Conservation (phyloP, 2,329 filamentous ascomycete species). For the Sporothrix brunneoviolacea region DNA sequence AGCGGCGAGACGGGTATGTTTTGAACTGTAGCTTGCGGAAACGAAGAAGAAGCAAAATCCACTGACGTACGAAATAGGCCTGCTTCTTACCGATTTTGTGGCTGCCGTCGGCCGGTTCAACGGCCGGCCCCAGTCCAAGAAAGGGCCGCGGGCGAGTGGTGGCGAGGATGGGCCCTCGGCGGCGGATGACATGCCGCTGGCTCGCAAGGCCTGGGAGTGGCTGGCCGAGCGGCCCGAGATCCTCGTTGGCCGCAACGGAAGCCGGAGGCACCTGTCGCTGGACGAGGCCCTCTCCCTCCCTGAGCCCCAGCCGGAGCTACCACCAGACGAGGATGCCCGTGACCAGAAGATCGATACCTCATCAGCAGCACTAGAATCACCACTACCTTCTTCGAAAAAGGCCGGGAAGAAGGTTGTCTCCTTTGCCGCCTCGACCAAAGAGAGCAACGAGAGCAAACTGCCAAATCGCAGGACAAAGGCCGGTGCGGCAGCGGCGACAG, state of each 20-base stretch:
- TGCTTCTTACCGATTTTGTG: slow-evolving; percentile 20
- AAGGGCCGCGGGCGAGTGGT: neutral
- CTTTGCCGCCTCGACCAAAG: neutral
- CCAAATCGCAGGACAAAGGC: neutral
- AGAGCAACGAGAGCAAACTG: no score
- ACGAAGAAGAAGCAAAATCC: slow-evolving; percentile 5
- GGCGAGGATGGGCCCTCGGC: neutral
- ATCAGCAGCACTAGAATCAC: neutral
- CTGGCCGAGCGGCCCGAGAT: slow-evolving; percentile 34
- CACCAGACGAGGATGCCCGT: neutral
- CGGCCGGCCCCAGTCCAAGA: neutral
- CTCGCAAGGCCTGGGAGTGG: slow-evolving; percentile 37
- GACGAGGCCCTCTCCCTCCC: slow-evolving; percentile 33
- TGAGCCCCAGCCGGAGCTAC: slow-evolving; percentile 21
- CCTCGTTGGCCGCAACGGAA: slow-evolving; percentile 30
- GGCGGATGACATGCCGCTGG: slow-evolving; percentile 21
- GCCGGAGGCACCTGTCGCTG: slow-evolving; percentile 33
- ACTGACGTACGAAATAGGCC: no score
- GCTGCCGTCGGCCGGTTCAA: slow-evolving; percentile 18
- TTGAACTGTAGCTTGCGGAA: no score
- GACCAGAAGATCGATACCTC: neutral
- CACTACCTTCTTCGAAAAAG: neutral
- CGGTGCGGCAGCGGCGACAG: neutral
- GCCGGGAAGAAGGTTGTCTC: neutral
- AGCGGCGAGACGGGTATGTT: slow-evolving; percentile 36